Evolutionary conservation across 768 basidiomycete genomes (phyloP), one percentile per base, ranked within the genome.

Genomic region (Tricholoma sp.): DNA sequence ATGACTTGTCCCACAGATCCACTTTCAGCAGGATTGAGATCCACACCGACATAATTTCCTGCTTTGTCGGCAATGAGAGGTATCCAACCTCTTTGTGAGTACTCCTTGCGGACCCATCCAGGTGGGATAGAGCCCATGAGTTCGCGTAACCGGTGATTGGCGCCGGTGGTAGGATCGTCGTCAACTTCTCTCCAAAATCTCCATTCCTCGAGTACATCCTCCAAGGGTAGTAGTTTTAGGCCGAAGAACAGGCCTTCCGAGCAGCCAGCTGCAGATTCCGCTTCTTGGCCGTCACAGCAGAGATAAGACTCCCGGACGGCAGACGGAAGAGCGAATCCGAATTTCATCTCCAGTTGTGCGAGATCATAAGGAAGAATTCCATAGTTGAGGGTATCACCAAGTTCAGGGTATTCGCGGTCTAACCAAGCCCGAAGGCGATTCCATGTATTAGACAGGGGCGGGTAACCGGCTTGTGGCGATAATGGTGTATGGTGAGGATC

Each of bases 21-120:
- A 48, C 74, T 72, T 66, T 87, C 84, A 8, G 68, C 90, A 7
- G 96, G 96, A 70, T 89, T 93, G 57, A 99, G 80, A 70, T 99
- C 97, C 48, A 99, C 80, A 55, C 97, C 97, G 57, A 98, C 81
- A 68, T 99, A 99, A 73, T 99, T 99, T 32, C 97, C 97, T 31
- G 83, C 86, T 63, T 92, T 91, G 73, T 99, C 97, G 37, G 87
- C 86, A 56, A 97, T 82, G 59, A 99, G 86, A 32, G 97, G 97
- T 63, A 99, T 83, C 97, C 97, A 99, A 7, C 97, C 96, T 53
- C 91, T 82, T 66, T 90, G 89, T 15, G 95, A 95, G 72, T 99
- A 99, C 56, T 88, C 87, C 61, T 77, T 81, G 66, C 89, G 84
- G 63, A 98, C 83, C 91, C 93, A 98, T 5, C 83, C 82, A 2